Evolutionary conservation across 140 eudicot species (phyloP).

Genomic region (Flaveria floridana): DNA sequence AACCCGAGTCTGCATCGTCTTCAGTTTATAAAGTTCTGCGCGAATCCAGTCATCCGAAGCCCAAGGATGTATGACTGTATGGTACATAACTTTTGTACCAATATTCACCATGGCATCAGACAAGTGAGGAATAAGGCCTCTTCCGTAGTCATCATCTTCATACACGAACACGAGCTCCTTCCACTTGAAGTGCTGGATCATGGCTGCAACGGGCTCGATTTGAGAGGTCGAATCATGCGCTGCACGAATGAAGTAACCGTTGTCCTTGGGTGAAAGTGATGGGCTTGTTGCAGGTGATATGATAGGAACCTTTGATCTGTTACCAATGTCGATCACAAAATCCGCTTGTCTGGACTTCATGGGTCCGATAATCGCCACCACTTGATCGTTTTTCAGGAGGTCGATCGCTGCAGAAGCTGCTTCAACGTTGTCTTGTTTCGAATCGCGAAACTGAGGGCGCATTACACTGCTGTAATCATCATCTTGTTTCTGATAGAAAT

Average conservation of each 20-base stretch:
- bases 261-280: conserved; percentile 33
- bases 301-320: conserved; percentile 48
- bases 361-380: conserved; percentile 49
- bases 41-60: conserved; percentile 38
- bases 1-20: conserved; percentile 52
- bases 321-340: conserved; percentile 50
- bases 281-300: conserved; percentile 58
- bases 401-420: conserved; percentile 55
- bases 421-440: conserved; percentile 35
- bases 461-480: conserved; percentile 30
- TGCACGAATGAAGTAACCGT: conserved; percentile 40
- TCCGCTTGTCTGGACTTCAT: conserved; percentile 43
- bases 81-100: conserved; percentile 33
- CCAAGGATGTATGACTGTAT: conserved; percentile 35
- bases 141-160: conserved; percentile 49
- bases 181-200: conserved; percentile 46
- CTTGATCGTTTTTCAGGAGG: conserved; percentile 39
- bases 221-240: conserved; percentile 38
- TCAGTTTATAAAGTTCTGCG: conserved; percentile 42
- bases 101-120: conserved; percentile 38
- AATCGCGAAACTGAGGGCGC: conserved; percentile 38
- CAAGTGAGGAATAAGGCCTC: conserved; percentile 48
- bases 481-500: conserved; percentile 32
- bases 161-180: conserved; percentile 48
- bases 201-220: conserved; percentile 34